Evolutionary conservation across 441 rosid species (phyloP).

Genomic region (Populus hybrid): DNA sequence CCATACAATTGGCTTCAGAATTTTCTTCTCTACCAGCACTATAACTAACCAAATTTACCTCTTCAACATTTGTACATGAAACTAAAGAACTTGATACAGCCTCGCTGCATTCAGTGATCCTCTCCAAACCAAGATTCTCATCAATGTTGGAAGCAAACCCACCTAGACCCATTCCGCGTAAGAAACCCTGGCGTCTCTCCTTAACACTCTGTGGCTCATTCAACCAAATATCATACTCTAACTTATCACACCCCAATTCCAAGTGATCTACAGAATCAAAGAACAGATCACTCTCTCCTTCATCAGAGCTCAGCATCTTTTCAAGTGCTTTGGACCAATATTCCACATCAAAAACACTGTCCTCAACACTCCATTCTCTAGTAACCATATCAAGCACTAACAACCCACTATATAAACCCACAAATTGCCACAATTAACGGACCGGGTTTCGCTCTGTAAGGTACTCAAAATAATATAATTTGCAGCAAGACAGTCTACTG

Average conservation of each 20-base stretch:
- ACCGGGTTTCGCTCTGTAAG: constrained; percentile 35
- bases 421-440: constrained; percentile 40
- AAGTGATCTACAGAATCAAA: constrained; percentile 60
- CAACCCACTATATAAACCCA: constrained; percentile 34
- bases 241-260: constrained; percentile 17
- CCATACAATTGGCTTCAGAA: constrained; percentile 31
- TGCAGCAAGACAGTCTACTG: constrained; percentile 8
- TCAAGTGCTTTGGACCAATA: constrained; percentile 27
- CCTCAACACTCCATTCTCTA: constrained; percentile 18
- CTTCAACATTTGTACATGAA: constrained; percentile 20
- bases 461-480: constrained; percentile 13
- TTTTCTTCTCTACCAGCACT: constrained; percentile 34
- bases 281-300: constrained; percentile 50
- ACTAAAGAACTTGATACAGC: constrained; percentile 40
- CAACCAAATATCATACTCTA: constrained; percentile 56
- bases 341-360: constrained; percentile 28
- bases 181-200: constrained; percentile 60
- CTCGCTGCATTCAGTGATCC: constrained; percentile 40
- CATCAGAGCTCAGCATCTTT: constrained; percentile 53
- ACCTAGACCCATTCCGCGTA: constrained; percentile 44
- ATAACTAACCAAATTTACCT: constrained; percentile 22
- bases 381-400: constrained; percentile 19
- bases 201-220: constrained; percentile 58
- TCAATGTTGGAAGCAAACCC: constrained; percentile 19
- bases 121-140: constrained; percentile 29